Evolutionary conservation across 768 basidiomycete species (phyloP), one percentile per base, ranked within the genome.

Genomic region (Lactarius indigo): DNA sequence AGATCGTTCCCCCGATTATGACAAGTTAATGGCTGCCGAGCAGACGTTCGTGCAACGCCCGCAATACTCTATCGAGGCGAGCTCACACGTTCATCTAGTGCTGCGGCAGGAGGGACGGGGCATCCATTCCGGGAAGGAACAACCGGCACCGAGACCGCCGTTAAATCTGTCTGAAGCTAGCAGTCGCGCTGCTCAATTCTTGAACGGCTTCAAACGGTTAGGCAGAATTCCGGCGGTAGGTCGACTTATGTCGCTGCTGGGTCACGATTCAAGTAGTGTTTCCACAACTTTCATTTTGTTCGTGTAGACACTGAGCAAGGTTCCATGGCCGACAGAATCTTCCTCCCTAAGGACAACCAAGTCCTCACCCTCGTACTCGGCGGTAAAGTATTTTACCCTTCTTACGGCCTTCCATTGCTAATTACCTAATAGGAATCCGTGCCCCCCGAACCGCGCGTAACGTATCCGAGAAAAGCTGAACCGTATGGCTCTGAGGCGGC

Each of bases 231-330:
- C 89, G 2, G 97, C 91, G 10, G 79, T 96, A n/a, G 12, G 92
- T 98, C 20, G 96, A 98, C 47, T 97, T 97, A 92, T 74, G 94
- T 98, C 61, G 88, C 95, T 50, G 86, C 94, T 41, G 96, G 96
- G 31, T 97, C 96, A 13, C 87, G 96, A 61, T 98, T 96, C 87
- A 99, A 95, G 94, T 92, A n/a, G 41, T 64, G 66, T 39, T 30
- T 18, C 8, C 64, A 37, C 79, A 75, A 13, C 37, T 17, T 23
- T 33, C 59, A n/a, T 62, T 69, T 44, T 28, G 20, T 41, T 12
- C 26, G 26, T 35, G 52, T n/a, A 18, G 66, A 5, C 17, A 5
- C 33, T 59, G 30, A 61, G 42, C 26, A 13, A 13, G 64, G 39
- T 28, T 13, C 12, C 59, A 18, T 64, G 30, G 61, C 62, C 31